phyloP scores from a whole-genome alignment of 2,329 filamentous ascomycete species.

The Fusarium penzigii region DNA sequence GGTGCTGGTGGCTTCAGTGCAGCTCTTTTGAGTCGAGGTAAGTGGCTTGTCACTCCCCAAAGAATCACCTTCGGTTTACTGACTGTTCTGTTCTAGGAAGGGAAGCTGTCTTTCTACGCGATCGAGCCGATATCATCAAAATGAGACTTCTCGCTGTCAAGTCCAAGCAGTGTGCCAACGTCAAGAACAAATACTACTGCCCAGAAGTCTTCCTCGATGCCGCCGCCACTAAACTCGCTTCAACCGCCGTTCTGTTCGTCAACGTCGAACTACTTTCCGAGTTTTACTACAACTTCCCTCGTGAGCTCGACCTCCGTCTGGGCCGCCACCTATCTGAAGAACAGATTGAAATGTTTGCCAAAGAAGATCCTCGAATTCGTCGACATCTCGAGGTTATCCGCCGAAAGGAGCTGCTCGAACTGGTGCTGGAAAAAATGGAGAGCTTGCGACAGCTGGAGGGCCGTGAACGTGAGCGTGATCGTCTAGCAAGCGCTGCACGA shows the following conservation, averaged over 20 bases:
- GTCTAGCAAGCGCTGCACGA: conserved; percentile 10
- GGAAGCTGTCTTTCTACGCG: conserved; percentile 90
- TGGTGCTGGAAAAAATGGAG: conserved; percentile 96
- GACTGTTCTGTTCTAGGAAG: conserved; percentile 59
- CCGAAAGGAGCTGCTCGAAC: conserved; percentile 87
- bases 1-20: conserved; percentile 94
- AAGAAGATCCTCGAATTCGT: conserved; percentile 88
- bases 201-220: conserved; percentile 98
- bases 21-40: conserved; percentile 80
- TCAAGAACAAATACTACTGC: conserved; percentile 93
- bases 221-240: conserved; percentile 90
- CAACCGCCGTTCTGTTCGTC: conserved; percentile 93
- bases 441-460: conserved; percentile 82
- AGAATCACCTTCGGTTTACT: conserved; percentile 16
- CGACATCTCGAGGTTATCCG: conserved; percentile 89
- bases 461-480: conserved; percentile 58
- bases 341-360: conserved; percentile 86
- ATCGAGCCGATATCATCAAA: conserved; percentile 85
- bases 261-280: conserved; percentile 96
- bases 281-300: conserved; percentile 97
- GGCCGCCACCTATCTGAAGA: conserved; percentile 76
- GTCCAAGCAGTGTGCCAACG: conserved; percentile 81
- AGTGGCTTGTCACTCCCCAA: conserved; percentile 20
- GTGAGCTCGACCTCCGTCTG: conserved; percentile 84
- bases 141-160: conserved; percentile 87